A percentile compares a stretch with the other conserved stretches of the same genome.
Evolutionary conservation across 768 basidiomycete species (phyloP).

Genomic region (Boletus reticuloceps): DNA sequence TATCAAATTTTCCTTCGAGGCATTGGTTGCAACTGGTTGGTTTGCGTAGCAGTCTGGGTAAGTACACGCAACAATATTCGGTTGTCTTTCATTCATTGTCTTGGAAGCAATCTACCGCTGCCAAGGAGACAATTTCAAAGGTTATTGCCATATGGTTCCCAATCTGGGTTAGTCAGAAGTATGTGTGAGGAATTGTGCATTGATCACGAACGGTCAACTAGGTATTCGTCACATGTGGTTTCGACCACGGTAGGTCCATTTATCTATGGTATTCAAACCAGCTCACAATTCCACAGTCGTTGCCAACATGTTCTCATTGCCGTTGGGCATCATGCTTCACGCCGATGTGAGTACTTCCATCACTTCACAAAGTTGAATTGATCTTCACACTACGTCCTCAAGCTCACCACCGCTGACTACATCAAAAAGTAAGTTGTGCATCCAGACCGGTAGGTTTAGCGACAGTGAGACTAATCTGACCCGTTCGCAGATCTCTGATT

Average conservation of each 20-base stretch:
- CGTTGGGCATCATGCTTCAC: slow-evolving; percentile 68
- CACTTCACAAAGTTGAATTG: not conserved
- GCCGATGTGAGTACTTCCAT: slow-evolving; percentile 48
- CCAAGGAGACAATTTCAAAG: slow-evolving; percentile 69
- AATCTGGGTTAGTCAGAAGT: slow-evolving; percentile 55
- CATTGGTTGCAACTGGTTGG: slow-evolving; percentile 77
- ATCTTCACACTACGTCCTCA: not conserved
- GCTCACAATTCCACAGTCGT: slow-evolving; percentile 41
- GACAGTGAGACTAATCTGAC: not conserved
- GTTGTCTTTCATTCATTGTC: not conserved
- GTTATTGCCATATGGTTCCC: slow-evolving; percentile 69
- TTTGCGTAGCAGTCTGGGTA: slow-evolving; percentile 72
- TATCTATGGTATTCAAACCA: not conserved
- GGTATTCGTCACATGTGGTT: slow-evolving; percentile 70
- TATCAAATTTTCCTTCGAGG: slow-evolving; percentile 72
- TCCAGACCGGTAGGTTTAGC: not conserved
- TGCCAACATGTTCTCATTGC: slow-evolving; percentile 77
- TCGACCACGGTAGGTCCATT: slow-evolving; percentile 57
- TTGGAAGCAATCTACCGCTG: slow-evolving; percentile 63
- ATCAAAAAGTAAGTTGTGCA: slow-evolving; percentile 56
- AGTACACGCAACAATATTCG: slow-evolving; percentile 18
- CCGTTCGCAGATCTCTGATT: slow-evolving; percentile 50
- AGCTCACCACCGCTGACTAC: slow-evolving; percentile 45
- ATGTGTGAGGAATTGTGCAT: not conserved
- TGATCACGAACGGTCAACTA: slow-evolving; percentile 19